A percentile compares a stretch with the other conserved stretches of the same genome.
Conservation (phyloP, 2,329 filamentous ascomycete species). For the Metarhizium rileyi region DNA sequence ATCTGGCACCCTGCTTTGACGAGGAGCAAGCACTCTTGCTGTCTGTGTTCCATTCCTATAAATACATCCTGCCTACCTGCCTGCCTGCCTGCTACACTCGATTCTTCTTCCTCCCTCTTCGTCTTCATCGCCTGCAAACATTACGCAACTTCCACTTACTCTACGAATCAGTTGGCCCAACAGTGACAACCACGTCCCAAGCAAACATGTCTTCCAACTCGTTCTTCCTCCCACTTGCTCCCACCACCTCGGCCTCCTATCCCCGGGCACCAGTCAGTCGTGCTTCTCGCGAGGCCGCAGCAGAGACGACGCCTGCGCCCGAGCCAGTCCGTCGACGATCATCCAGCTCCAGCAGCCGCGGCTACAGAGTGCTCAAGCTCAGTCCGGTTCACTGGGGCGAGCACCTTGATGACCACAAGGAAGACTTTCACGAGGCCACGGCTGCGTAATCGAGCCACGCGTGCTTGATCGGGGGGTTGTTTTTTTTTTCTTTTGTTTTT, state of each 20-base stretch:
- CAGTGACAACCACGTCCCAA: not conserved
- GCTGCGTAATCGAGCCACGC: constrained; percentile 23
- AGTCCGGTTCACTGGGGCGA: constrained; percentile 55
- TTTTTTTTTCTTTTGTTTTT: not conserved
- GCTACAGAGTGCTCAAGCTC: constrained; percentile 50
- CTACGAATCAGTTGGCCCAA: not conserved
- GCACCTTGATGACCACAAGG: constrained; percentile 45
- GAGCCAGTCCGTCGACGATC: constrained; percentile 33
- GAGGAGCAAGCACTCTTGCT: not conserved
- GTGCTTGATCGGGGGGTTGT: not conserved
- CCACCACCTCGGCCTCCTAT: constrained; percentile 46
- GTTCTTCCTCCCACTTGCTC: constrained; percentile 48
- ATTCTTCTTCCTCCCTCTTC: too few species aligned
- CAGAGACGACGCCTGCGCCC: constrained; percentile 15
- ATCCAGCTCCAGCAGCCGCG: constrained; percentile 33
- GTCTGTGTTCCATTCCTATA: not conserved
- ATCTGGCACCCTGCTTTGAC: not conserved
- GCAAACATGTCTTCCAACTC: constrained; percentile 9
- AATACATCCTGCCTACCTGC: not conserved
- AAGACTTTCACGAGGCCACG: constrained; percentile 41
- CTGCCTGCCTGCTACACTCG: not conserved
- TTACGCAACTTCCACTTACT: not conserved
- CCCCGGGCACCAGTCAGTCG: constrained; percentile 31
- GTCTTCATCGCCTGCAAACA: not conserved
- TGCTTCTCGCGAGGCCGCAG: constrained; percentile 10